Base-by-base conservation (phyloP, 352 stramenopile species). In the Phytophthora uliginosa region DNA sequence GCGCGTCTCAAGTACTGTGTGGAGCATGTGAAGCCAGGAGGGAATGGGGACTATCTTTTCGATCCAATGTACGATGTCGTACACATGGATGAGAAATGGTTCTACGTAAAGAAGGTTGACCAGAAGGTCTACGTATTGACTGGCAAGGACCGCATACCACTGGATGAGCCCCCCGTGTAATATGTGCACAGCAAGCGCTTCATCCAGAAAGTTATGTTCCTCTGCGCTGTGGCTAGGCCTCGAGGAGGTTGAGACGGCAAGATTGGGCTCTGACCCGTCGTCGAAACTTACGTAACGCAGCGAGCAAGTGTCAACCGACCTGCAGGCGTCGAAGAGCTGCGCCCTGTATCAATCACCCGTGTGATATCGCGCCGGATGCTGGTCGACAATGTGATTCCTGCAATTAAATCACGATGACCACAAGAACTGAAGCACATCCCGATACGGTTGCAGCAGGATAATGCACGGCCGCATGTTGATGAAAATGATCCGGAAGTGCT, bases 81-180 rank as follows among this genome's bases (percentile, higher is more conserved):
- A 3, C 22, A 67, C 31, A 42, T 56, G 0, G 60, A 60, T 12
- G 60, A 67, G 20, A 67, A 67, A 15, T 67, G 50, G 60, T 67
- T 31, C 28, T 67, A 54, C 17, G 18, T 67, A 0, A 59, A 67
- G 60, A 59, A 67, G 4, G 24, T 60, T 31, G 45, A 10, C 0
- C 17, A 66, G 33, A 36, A 28, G 3, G 47, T 66, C 0, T 67
- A 59, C 48, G 8, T 67, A 3, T 28, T 59, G 34, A 54, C 48
- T 2, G 60, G 59, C 8, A 58, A 59, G 9, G 48, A 66, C 8
- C 20, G 20, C 15, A 26, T 7, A 20, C 33, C 52, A 8, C 5
- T 24, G 3, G 48, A 58, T 3, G 15, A 50, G 0, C 33, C 59
- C 24, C 61, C 61, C 1, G 33, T 67, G 24, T 22, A 67, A 18